Percentiles rank a stretch among this genome's conserved stretches.
Evolutionary conservation across 441 rosid species (phyloP).

Genomic region (Geranium incanum): DNA sequence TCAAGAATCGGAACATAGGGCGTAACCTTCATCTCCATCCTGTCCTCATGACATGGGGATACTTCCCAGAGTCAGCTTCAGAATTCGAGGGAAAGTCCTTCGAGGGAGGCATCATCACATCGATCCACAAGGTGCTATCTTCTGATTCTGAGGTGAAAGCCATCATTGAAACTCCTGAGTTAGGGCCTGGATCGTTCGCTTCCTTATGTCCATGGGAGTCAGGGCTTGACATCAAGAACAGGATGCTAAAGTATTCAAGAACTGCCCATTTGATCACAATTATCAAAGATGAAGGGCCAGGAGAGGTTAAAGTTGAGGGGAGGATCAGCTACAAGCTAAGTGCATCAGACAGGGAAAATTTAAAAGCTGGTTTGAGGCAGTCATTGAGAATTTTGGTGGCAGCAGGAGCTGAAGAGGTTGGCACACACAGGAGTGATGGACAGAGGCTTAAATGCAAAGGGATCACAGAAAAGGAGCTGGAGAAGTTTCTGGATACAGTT

Average conservation of each 20-base stretch:
- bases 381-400: conserved; percentile 66
- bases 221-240: conserved; percentile 51
- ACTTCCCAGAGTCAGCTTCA: conserved; percentile 60
- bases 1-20: conserved; percentile 64
- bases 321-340: conserved; percentile 40
- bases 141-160: conserved; percentile 39
- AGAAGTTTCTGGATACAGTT: conserved; percentile 53
- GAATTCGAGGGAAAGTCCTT: conserved; percentile 42
- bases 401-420: conserved; percentile 92
- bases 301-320: conserved; percentile 52
- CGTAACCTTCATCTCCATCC: conserved; percentile 78
- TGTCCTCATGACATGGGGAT: conserved; percentile 77
- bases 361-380: conserved; percentile 51
- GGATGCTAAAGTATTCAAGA: conserved; percentile 64
- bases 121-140: conserved; percentile 45
- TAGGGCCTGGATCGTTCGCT: conserved; percentile 53
- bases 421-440: conserved; percentile 79
- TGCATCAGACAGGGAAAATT: conserved; percentile 45
- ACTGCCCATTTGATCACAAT: conserved; percentile 54
- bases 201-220: conserved; percentile 67
- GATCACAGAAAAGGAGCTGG: conserved; percentile 34
- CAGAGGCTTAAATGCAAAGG: conserved; percentile 59
- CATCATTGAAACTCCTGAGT: conserved; percentile 65
- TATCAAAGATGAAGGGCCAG: conserved; percentile 53
- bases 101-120: conserved; percentile 90